Percentiles rank a stretch among this genome's conserved stretches.
phyloP scores from a whole-genome alignment of 345 rosid genomes.

The Citrus reticulata region DNA sequence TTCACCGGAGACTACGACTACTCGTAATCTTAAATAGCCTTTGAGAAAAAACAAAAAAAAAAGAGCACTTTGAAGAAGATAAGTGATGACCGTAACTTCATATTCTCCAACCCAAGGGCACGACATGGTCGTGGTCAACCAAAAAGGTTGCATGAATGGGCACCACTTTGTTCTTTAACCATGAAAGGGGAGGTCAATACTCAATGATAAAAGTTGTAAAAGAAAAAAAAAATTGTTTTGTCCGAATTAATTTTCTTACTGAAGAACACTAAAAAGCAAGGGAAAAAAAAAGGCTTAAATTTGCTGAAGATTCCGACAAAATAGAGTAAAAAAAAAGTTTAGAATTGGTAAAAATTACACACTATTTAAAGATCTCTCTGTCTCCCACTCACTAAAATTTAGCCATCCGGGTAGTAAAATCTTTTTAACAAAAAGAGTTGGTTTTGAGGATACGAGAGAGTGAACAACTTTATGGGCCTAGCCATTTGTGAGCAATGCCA shows the following conservation, averaged over 20 bases:
- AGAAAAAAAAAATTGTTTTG: neutral
- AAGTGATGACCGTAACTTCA: neutral
- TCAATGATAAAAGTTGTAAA: neutral
- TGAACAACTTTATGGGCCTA: neutral
- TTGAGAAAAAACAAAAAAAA: no score
- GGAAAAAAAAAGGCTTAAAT: neutral
- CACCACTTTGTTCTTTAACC: neutral
- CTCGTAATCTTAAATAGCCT: neutral
- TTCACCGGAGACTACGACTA: neutral
- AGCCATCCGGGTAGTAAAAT: no score
- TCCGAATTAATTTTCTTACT: neutral
- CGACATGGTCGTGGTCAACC: neutral
- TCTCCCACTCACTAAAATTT: no score
- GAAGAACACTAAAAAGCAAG: neutral
- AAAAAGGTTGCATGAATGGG: neutral
- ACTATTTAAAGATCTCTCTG: no score
- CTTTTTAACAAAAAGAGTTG: neutral
- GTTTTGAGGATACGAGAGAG: neutral
- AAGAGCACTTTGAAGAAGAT: neutral
- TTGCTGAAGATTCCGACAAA: neutral
- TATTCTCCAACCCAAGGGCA: neutral
- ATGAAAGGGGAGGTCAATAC: neutral
- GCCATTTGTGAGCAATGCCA: neutral
- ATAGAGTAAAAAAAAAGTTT: neutral
- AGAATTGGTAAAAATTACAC: neutral